A percentile compares a stretch with the other conserved stretches of the same genome.
Conservation (phyloP, 1,284 basidiomycete species). For the Bondarzewia mesenterica region DNA sequence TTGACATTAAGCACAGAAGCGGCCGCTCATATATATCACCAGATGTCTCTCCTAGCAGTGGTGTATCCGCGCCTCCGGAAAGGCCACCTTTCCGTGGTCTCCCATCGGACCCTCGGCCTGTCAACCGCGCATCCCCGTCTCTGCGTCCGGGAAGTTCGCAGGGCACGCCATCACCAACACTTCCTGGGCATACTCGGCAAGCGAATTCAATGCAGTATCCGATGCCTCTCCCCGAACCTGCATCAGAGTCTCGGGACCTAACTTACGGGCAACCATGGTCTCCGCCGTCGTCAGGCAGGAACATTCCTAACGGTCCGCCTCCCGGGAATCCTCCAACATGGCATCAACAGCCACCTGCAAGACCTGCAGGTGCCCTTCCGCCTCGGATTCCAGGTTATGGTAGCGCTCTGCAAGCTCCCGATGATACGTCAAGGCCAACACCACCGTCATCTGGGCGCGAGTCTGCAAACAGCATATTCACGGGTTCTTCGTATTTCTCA, state of each 20-base stretch:
- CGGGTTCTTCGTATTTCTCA: slow-evolving; percentile 9
- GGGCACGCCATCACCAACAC: slow-evolving; percentile 12
- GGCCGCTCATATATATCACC: no score
- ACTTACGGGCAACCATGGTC: slow-evolving; percentile 10
- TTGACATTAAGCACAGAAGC: no score
- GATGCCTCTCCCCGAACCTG: slow-evolving; percentile 8
- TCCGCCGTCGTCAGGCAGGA: slow-evolving; percentile 2
- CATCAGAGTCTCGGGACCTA: background rate
- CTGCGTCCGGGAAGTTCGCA: slow-evolving; percentile 9
- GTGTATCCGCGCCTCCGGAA: background rate
- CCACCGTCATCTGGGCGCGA: background rate
- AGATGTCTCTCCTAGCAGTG: background rate
- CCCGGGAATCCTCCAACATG: no score
- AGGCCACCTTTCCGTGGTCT: slow-evolving; percentile 8
- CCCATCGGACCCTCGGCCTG: slow-evolving; percentile 11
- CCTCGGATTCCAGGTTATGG: slow-evolving; percentile 24
- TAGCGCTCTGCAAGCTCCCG: background rate
- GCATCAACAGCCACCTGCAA: slow-evolving; percentile 16
- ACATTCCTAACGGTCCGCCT: slow-evolving; percentile 5
- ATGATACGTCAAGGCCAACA: no score
- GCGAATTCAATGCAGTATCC: slow-evolving; percentile 6
- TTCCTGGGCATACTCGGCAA: slow-evolving; percentile 9
- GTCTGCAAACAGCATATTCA: background rate
- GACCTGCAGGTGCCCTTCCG: slow-evolving; percentile 27
- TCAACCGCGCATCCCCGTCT: background rate